Percentiles rank a stretch among this genome's conserved stretches.
phyloP scores from a whole-genome alignment of 2,329 filamentous ascomycete species.

The Hymenoscyphus linearis region DNA sequence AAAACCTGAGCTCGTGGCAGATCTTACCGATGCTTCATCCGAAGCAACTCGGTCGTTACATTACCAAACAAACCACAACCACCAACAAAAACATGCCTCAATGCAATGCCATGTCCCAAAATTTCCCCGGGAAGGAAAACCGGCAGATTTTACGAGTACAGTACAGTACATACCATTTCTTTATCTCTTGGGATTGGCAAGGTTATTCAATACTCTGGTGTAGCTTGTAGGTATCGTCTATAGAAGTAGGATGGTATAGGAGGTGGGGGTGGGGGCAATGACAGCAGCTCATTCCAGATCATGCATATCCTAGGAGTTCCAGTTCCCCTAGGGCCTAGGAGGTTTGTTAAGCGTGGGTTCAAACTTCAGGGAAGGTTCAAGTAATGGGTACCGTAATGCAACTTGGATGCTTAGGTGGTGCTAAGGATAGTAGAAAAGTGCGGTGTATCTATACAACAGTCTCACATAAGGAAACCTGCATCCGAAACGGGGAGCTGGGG shows the following conservation, averaged over 20 bases:
- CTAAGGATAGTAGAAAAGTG: neutral
- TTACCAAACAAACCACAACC: too few species aligned
- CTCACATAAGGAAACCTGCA: slow-evolving; percentile 1
- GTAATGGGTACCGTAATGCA: too few species aligned
- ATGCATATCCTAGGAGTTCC: neutral
- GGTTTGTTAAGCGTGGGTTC: neutral
- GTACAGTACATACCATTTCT: too few species aligned
- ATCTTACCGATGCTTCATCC: neutral
- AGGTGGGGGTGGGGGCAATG: neutral
- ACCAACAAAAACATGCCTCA: neutral
- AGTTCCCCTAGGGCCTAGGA: too few species aligned
- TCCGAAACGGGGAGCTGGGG: neutral
- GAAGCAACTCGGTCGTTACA: too few species aligned
- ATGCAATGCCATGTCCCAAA: too few species aligned
- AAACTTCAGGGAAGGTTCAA: neutral
- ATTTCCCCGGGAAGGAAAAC: neutral
- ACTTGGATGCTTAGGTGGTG: slow-evolving; percentile 1
- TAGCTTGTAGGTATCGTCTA: too few species aligned
- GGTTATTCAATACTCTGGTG: neutral
- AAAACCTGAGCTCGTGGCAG: neutral
- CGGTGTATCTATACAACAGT: neutral
- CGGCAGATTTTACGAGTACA: neutral
- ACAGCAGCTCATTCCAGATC: neutral
- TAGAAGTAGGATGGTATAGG: neutral
- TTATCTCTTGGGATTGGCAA: too few species aligned